phyloP scores from a whole-genome alignment of 805 yeast species.

The Teunomyces barrocoloradensis region DNA sequence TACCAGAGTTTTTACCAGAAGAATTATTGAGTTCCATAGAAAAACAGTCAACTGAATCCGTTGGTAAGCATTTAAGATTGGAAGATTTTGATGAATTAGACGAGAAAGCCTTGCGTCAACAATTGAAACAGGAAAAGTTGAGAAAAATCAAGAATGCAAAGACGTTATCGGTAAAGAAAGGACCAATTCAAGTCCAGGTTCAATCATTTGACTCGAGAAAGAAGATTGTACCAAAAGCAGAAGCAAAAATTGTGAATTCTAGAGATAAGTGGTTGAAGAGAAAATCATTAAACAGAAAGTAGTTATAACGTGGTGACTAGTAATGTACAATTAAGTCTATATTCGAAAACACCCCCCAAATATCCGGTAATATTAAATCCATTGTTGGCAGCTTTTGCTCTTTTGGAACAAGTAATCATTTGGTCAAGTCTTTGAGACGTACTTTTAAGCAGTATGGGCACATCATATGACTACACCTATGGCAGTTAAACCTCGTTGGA shows the following conservation, averaged over 20 bases:
- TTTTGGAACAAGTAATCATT: neutral
- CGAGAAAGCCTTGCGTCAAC: slow-evolving; percentile 25
- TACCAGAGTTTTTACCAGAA: slow-evolving; percentile 44
- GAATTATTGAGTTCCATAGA: slow-evolving; percentile 30
- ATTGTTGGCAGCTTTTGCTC: neutral
- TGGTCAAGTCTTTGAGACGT: slow-evolving; percentile 27
- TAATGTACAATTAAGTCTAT: slow-evolving; percentile 1
- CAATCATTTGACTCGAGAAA: slow-evolving; percentile 19
- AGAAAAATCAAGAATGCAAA: slow-evolving; percentile 23
- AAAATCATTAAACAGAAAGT: slow-evolving; percentile 35
- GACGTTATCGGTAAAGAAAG: slow-evolving; percentile 30
- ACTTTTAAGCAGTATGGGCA: slow-evolving; percentile 41
- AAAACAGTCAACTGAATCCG: slow-evolving; percentile 8
- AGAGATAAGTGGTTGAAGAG: slow-evolving; percentile 42
- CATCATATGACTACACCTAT: slow-evolving; percentile 42
- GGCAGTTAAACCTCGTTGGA: slow-evolving; percentile 37
- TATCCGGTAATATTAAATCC: neutral
- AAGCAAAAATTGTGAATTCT: slow-evolving; percentile 27
- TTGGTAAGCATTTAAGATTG: slow-evolving; percentile 29
- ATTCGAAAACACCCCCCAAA: neutral
- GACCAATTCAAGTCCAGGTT: slow-evolving; percentile 41
- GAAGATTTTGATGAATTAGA: slow-evolving; percentile 33
- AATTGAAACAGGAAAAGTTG: slow-evolving; percentile 33
- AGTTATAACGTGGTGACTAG: neutral
- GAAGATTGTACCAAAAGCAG: slow-evolving; percentile 36